A percentile compares a stretch with the other conserved stretches of the same genome.
Evolutionary conservation across 306 rosid genomes (phyloP).

Genomic region (Abrus pulchellus): DNA sequence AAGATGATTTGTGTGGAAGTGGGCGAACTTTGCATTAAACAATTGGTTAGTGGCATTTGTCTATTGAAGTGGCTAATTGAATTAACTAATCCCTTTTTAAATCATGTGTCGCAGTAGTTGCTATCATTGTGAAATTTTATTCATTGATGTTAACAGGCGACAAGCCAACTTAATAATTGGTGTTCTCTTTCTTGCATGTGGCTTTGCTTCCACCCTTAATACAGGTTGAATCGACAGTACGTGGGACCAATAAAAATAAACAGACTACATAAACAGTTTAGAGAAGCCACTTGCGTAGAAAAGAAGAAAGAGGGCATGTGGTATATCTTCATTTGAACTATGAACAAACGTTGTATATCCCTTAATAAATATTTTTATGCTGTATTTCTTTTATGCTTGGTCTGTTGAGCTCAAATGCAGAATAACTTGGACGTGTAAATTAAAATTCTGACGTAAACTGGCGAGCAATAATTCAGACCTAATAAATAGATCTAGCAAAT

Average conservation of each 20-base stretch:
- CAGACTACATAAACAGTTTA: background rate
- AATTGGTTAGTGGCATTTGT: slow-evolving; percentile 35
- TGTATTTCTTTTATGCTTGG: too few relatives aligned
- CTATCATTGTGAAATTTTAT: slow-evolving; percentile 6
- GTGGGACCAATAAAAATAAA: slow-evolving; percentile 11
- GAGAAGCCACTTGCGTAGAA: slow-evolving; percentile 22
- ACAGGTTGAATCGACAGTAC: slow-evolving; percentile 2
- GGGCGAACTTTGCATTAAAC: slow-evolving; percentile 38
- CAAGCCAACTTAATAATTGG: slow-evolving; percentile 44
- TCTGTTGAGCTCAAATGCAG: too few relatives aligned
- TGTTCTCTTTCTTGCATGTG: slow-evolving; percentile 35
- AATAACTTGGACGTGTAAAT: too few relatives aligned
- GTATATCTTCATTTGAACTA: background rate
- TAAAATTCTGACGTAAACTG: too few relatives aligned
- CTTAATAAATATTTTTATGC: too few relatives aligned
- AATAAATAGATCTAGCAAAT: too few relatives aligned
- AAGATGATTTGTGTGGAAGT: slow-evolving; percentile 9
- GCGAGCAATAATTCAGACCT: too few relatives aligned
- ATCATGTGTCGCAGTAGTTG: slow-evolving; percentile 4
- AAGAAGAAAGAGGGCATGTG: background rate
- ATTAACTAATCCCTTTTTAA: slow-evolving; percentile 1
- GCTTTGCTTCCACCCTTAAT: slow-evolving; percentile 17
- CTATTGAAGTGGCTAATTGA: background rate
- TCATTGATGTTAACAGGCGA: slow-evolving; percentile 46
- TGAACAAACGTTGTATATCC: too few relatives aligned